Percentiles rank a stretch among this genome's conserved stretches.
These are phyloP conservation scores for Pholiota molesta DNA, from an alignment of 768 basidiomycete species.

Conservation along the genomic window DNA sequence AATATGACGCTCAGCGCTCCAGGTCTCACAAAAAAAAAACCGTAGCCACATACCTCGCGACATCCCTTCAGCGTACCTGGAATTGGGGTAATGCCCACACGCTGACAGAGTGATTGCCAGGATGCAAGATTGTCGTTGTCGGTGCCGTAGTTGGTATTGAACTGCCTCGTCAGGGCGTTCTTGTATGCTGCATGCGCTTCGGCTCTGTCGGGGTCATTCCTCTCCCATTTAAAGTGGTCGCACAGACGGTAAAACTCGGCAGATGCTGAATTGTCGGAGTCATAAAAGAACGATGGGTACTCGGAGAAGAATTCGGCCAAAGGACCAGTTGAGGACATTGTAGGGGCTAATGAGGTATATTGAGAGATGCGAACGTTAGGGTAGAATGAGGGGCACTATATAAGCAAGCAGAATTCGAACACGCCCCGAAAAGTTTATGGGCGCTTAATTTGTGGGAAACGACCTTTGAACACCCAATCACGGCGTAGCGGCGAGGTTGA, in stretches of 20 bases:
- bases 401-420: too few species aligned
- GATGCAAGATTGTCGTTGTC: constrained; percentile 28
- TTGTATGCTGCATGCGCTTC: constrained; percentile 25
- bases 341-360: background rate
- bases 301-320: constrained; percentile 22
- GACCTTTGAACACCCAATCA: too few species aligned
- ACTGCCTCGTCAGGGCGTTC: constrained; percentile 30
- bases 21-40: background rate
- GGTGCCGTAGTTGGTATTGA: constrained; percentile 34
- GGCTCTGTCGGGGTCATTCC: constrained; percentile 7
- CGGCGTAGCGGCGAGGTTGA: too few species aligned
- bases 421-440: too few species aligned
- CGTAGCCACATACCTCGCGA: constrained; percentile 22
- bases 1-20: background rate
- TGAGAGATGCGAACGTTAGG: background rate
- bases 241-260: constrained; percentile 29
- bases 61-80: constrained; percentile 28
- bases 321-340: constrained; percentile 5
- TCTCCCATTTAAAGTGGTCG: constrained; percentile 14
- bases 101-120: constrained; percentile 30
- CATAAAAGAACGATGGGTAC: constrained; percentile 23
- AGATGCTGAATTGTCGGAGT: constrained; percentile 18
- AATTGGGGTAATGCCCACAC: constrained; percentile 29
- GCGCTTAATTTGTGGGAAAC: too few species aligned
- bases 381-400: background rate